Base-by-base conservation (phyloP, 192 early-diverging fungal species). In the Geosiphon pyriformis region DNA sequence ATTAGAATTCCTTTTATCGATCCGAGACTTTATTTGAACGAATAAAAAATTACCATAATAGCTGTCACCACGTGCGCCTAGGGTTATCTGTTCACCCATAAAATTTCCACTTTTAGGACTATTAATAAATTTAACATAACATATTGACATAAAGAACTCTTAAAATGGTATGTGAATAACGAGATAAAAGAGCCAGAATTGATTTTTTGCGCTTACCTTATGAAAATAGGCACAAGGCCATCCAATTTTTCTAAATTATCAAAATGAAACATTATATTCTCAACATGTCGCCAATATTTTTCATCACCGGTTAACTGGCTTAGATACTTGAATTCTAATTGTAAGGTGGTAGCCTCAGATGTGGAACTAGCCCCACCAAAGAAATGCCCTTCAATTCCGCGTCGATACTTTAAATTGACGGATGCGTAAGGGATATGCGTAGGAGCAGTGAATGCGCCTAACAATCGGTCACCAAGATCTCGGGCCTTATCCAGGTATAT, bases 251-350 rank as follows among this genome's bases (percentile, higher is more conserved):
- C 79, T 23, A 95, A 23, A 0, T 74, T 59, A 58, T 72, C 73
- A 33, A 85, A 74, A 46, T 79, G 59, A 31, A 79, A 61, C 65
- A 84, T 81, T 1, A 89, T 86, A 12, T 83, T 66, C 62, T 94
- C 87, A 0, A 80, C 92, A 6, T 76, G 78, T 37, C 83, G 76
- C 82, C 87, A 84, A 72, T 91, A 96, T 67, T 82, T 85, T 47
- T 82, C 70, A 65, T 95, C 73, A 11, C 84, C 85, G 1, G 92
- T 94, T 11, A 94, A 59, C 51, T 90, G 76, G 10, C 85, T 78
- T 11, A 97, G 76, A 57, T 92, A 91, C 65, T 92, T 90, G 72
- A 91, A 90, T 74, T 94, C 93, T 27, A 96, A 71, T 74, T 95
- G 93, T 22, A 94, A 51, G 0, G 93, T 90, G 18, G 92, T 87